Evolutionary conservation across 768 basidiomycete species (phyloP).

Genomic region (Suillus placidus): DNA sequence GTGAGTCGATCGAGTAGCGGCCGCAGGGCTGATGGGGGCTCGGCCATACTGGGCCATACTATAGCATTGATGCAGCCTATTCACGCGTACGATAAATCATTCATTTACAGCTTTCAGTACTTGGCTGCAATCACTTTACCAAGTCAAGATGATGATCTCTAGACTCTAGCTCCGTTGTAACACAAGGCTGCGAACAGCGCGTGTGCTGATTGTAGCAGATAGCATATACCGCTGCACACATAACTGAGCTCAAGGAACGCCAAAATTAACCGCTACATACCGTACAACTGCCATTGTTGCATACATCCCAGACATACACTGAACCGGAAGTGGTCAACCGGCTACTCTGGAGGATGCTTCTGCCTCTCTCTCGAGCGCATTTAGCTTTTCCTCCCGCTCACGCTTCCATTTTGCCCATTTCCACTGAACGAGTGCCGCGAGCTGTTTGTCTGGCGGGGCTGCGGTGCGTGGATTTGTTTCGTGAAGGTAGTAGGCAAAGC

Average conservation of each 20-base stretch:
- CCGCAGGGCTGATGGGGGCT: not conserved
- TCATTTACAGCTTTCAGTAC: not conserved
- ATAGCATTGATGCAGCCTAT: not conserved
- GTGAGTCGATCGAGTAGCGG: not conserved
- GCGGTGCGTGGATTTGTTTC: constrained; percentile 80
- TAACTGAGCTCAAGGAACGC: not conserved
- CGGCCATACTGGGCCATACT: not conserved
- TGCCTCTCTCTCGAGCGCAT: constrained; percentile 10
- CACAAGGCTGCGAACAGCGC: not conserved
- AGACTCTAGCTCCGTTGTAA: not conserved
- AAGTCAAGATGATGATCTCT: not conserved
- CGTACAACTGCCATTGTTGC: not conserved
- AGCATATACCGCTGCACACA: not conserved
- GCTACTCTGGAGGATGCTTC: not conserved
- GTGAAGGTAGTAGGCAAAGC: constrained; percentile 77
- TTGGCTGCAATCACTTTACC: not conserved
- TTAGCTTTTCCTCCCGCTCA: constrained; percentile 18
- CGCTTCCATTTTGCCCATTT: constrained; percentile 55
- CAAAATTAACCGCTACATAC: not conserved
- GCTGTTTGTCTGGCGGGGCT: constrained; percentile 54
- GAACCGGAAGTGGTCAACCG: not conserved
- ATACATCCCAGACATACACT: not conserved
- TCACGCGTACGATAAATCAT: not conserved
- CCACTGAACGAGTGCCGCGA: constrained; percentile 62
- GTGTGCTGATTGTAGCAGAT: not conserved